Evolutionary conservation across 2,329 filamentous ascomycete genomes (phyloP), one percentile per base, ranked within the genome.

Genomic region (Truncatella angustata): DNA sequence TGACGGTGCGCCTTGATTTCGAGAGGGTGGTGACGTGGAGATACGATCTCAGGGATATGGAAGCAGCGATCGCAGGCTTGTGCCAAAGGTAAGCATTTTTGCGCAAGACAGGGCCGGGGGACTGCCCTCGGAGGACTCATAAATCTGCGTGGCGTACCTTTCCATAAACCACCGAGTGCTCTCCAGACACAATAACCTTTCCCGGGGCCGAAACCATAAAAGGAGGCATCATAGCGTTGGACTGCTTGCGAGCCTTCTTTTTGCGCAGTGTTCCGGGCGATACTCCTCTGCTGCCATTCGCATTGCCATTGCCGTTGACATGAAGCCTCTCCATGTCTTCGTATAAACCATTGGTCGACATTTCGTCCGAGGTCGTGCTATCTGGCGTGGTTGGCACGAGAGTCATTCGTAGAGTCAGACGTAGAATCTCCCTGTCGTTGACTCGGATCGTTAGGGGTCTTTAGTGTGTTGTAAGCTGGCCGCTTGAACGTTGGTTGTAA

Each of bases 141-240:
- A n/a, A n/a, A n/a, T n/a, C n/a, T n/a, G n/a, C n/a, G n/a, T n/a
- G 23, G 18, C 73, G 51, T 74, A 90, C 88, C 82, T 97, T 97
- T 66, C 92, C 92, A 66, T 99, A 85, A 18, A 99, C 94, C n/a
- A 97, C 94, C 2, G 94, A 89, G 74, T 99, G 94, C 71, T 99
- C 94, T 60, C 94, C 94, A 73, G 93, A 97, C 49, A 97, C 90
- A 69, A 99, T 99, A 66, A 97, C 94, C 70, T 99, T 99, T 58
- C 93, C 95, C 0, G 94, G 94, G 2, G 95, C 93, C 14, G 94
- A 97, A 52, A 97, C 92, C 90, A 99, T 96, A 69, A 99, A 99
- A 55, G 92, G 78, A 39, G 93, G 92, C 73, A 94, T 84, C 83
- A 87, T 83, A 3, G 84, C 84, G 51, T 73, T 82, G 10, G 83